Conservation (phyloP, 73 alveolate genomes). For the Paramecium sonneborni region DNA sequence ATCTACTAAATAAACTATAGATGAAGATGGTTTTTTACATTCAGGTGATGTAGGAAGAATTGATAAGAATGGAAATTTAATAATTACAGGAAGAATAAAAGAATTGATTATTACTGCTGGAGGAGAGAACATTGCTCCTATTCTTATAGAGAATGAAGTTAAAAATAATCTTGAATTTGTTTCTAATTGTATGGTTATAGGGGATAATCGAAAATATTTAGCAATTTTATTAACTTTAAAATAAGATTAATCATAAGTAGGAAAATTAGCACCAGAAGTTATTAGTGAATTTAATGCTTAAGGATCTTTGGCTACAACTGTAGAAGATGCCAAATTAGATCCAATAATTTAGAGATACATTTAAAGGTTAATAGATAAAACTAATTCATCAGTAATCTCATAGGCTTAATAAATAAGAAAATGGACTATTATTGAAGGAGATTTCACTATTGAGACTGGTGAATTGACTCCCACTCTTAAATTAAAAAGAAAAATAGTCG, state of each 20-base stretch:
- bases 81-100: slow-evolving; percentile 76
- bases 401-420: slow-evolving; percentile 83
- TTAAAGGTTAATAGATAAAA: slow-evolving; percentile 70
- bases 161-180: slow-evolving; percentile 60
- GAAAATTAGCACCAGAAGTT: slow-evolving; percentile 40
- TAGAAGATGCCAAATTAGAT: slow-evolving; percentile 73
- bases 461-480: slow-evolving; percentile 92
- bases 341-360: slow-evolving; percentile 67
- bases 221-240: slow-evolving; percentile 67
- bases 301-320: slow-evolving; percentile 57
- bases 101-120: slow-evolving; percentile 80
- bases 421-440: slow-evolving; percentile 73
- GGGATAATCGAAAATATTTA: slow-evolving; percentile 68
- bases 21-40: slow-evolving; percentile 78
- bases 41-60: slow-evolving; percentile 84
- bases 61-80: slow-evolving; percentile 61
- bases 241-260: neutral
- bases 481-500: slow-evolving; percentile 80
- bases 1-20: slow-evolving; percentile 80
- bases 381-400: slow-evolving; percentile 73
- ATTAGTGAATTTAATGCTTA: neutral
- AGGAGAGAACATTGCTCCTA: slow-evolving; percentile 81
- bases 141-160: slow-evolving; percentile 68
- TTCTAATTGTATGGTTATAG: slow-evolving; percentile 72
- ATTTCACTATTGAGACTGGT: slow-evolving; percentile 84